Conservation (phyloP, 2,329 filamentous ascomycete species). For the Aureobasidium vineae region DNA sequence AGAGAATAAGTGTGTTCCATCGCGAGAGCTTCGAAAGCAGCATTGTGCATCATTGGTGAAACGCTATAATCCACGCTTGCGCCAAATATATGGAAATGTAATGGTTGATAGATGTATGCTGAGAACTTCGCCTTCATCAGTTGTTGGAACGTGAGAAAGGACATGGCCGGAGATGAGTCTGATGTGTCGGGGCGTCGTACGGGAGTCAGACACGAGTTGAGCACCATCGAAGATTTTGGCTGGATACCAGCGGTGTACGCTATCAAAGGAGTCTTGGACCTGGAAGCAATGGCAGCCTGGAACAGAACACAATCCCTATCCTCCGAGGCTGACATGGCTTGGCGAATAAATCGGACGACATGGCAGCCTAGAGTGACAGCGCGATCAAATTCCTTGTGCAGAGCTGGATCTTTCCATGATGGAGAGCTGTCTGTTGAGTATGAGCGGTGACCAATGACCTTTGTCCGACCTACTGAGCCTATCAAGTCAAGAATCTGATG, state of each 20-base stretch:
- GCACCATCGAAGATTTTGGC: conserved; percentile 63
- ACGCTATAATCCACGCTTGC: conserved; percentile 69
- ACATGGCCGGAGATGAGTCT: conserved; percentile 31
- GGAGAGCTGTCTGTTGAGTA: conserved; percentile 44
- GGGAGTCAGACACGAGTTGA: conserved; percentile 64
- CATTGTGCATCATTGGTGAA: conserved; percentile 75
- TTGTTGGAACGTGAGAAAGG: conserved; percentile 59
- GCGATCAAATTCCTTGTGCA: conserved; percentile 58
- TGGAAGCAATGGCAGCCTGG: conserved; percentile 42
- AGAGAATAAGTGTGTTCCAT: conserved; percentile 68
- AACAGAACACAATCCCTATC: conserved; percentile 61
- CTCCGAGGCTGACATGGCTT: conserved; percentile 55
- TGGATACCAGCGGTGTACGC: conserved; percentile 58
- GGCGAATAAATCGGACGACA: conserved; percentile 57
- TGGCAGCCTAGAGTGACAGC: conserved; percentile 60
- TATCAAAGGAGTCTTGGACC: conserved; percentile 33
- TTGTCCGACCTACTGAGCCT: conserved; percentile 54
- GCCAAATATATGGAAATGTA: conserved; percentile 74
- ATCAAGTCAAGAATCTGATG: conserved; percentile 53
- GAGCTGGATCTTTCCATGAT: conserved; percentile 58
- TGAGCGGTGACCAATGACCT: conserved; percentile 60
- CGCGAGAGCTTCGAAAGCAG: conserved; percentile 64
- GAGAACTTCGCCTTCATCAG: conserved; percentile 65
- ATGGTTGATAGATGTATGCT: conserved; percentile 64
- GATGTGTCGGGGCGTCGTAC: conserved; percentile 39